These are phyloP conservation scores for Penicillium aurantiogriseum DNA, from an alignment of 2,329 filamentous ascomycete species.

Conservation along the genomic window DNA sequence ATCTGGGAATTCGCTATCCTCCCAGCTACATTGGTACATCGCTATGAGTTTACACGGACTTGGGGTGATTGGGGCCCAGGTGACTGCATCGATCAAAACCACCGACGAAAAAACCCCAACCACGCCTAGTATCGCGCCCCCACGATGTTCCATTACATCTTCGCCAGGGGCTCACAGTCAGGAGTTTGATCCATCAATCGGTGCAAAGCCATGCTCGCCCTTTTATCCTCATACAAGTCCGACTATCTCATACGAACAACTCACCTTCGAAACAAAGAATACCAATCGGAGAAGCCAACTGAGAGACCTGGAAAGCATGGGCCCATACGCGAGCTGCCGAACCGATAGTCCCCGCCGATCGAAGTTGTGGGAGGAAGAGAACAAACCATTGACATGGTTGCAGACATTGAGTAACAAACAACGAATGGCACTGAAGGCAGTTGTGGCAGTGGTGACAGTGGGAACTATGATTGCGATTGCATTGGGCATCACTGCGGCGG, in stretches of 20 bases:
- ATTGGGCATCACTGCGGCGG: slow-evolving; percentile 45
- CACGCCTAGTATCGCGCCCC: slow-evolving; percentile 10
- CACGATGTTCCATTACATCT: slow-evolving; percentile 19
- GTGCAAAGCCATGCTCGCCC: slow-evolving; percentile 44
- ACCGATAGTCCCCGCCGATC: slow-evolving; percentile 28
- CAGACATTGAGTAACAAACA: slow-evolving; percentile 36
- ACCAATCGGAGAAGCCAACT: slow-evolving; percentile 17
- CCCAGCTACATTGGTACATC: background rate
- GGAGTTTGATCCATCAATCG: slow-evolving; percentile 41
- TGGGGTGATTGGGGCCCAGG: slow-evolving; percentile 28
- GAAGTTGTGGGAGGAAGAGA: slow-evolving; percentile 37
- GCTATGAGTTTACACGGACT: slow-evolving; percentile 27
- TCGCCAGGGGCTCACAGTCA: slow-evolving; percentile 13
- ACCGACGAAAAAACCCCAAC: slow-evolving; percentile 21
- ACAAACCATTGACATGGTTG: slow-evolving; percentile 37
- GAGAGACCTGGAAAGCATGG: slow-evolving; percentile 36
- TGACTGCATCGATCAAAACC: slow-evolving; percentile 24
- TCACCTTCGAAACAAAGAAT: slow-evolving; percentile 27
- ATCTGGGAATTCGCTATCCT: background rate
- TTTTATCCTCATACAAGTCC: slow-evolving; percentile 45
- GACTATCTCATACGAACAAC: slow-evolving; percentile 27
- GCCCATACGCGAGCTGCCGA: slow-evolving; percentile 15
- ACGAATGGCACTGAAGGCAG: slow-evolving; percentile 39
- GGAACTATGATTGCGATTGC: slow-evolving; percentile 47
- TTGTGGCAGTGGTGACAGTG: slow-evolving; percentile 43